Base-by-base conservation (phyloP, 31 red algal species). In the Endocladia muricata region DNA sequence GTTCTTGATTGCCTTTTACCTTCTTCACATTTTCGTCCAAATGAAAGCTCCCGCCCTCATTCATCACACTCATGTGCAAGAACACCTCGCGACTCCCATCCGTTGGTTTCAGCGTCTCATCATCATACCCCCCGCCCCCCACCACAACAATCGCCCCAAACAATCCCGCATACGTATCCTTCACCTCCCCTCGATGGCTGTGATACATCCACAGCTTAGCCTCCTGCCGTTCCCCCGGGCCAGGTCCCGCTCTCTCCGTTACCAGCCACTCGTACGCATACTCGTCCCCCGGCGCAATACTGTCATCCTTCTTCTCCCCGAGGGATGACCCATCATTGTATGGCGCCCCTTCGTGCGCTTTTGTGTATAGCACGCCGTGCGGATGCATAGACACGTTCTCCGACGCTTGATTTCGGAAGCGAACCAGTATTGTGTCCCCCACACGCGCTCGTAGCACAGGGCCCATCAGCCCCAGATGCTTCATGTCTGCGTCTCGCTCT, bases 151-250 rank as follows among this genome's bases (percentile, higher is more conserved):
- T 69, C 42, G 42, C 25, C 3, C 78, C 78, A 56, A 82, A 70
- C 21, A 82, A 56, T 1, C 78, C 78, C 1, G 43, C 78, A 72
- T 82, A 82, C 41, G 78, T 82, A 61, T 82, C 78, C 33, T 3
- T 11, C 13, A 82, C 58, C 78, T 82, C 78, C 4, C 60, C 40
- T 17, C 37, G 42, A 11, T 71, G 78, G 61, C 61, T 69, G 48
- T 82, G 78, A 59, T 82, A 82, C 15, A 71, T 71, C 78, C 78
- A 82, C 41, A 82, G 28, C 66, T 82, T 82, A 15, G 33, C 62
- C 2, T 71, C 59, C 43, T 26, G 66, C 15, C 78, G 44, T 58
- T 82, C 78, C 6, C 78, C 78, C 1, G 66, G 61, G 2, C 61
- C 65, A 22, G 78, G 78, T 6, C 78, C 78, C 1, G 78, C 78